Percentiles rank a stretch among this genome's conserved stretches.
Evolutionary conservation across 192 early-diverging fungal species (phyloP).

Genomic region (Phlyctochytrium arcticum): DNA sequence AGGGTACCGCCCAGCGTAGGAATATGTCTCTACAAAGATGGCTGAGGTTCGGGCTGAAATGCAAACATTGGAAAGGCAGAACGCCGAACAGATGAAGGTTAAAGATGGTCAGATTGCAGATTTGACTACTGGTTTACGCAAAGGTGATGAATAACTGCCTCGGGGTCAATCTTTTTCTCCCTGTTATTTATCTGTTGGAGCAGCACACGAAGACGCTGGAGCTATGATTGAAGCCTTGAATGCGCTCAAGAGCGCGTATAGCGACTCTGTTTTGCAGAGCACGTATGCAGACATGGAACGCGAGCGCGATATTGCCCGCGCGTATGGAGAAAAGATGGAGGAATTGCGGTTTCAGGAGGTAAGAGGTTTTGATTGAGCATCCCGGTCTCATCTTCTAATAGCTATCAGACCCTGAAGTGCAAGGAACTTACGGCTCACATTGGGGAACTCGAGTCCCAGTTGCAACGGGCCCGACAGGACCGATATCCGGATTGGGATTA

Average conservation of each 20-base stretch:
- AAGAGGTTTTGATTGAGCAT: too few relatives aligned
- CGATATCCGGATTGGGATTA: conserved; percentile 51
- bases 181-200: neutral
- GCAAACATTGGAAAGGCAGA: conserved; percentile 23
- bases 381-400: too few relatives aligned
- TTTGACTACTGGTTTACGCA: conserved; percentile 20
- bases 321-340: too few relatives aligned
- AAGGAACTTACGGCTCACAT: too few relatives aligned
- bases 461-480: too few relatives aligned
- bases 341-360: too few relatives aligned
- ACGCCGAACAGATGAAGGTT: conserved; percentile 27
- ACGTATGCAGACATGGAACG: neutral
- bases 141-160: conserved; percentile 7
- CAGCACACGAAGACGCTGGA: conserved; percentile 14
- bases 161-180: neutral
- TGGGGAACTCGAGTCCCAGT: too few relatives aligned
- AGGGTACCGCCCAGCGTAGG: too few relatives aligned
- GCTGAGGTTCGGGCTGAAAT: conserved; percentile 27
- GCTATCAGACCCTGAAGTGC: too few relatives aligned
- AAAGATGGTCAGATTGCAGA: conserved; percentile 32
- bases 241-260: neutral
- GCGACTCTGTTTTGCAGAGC: neutral
- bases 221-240: conserved; percentile 8
- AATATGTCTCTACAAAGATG: conserved; percentile 22
- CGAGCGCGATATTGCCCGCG: neutral